These are phyloP conservation scores for Oxyria digyna DNA, from an alignment of 148 eudicot genomes.

Conservation along the genomic window DNA sequence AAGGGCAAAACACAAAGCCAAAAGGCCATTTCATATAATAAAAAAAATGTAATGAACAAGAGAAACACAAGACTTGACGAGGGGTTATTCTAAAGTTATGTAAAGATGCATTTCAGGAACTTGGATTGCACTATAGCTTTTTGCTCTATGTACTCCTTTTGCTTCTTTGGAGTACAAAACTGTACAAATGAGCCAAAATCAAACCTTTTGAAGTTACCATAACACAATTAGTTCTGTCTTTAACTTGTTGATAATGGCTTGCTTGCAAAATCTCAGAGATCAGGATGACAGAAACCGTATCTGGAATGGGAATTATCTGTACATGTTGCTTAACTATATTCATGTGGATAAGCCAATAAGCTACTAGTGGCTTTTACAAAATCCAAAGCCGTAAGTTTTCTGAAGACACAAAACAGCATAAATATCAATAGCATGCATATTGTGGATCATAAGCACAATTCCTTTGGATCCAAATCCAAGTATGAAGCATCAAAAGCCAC, in stretches of 20 bases:
- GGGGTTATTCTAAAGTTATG: background rate
- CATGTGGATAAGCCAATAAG: background rate
- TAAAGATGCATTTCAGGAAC: background rate
- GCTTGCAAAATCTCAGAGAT: background rate
- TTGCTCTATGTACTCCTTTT: background rate
- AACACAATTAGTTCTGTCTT: background rate
- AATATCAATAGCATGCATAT: background rate
- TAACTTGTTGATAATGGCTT: background rate
- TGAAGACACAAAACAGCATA: background rate
- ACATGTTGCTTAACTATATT: background rate
- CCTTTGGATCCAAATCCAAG: background rate
- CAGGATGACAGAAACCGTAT: constrained; percentile 2
- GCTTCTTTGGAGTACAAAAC: background rate
- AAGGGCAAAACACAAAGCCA: background rate
- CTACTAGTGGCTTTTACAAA: background rate
- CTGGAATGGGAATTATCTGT: background rate
- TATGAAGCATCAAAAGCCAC: background rate
- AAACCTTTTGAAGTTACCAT: background rate
- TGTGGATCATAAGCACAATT: background rate
- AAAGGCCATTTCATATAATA: background rate
- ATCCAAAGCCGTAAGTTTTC: background rate
- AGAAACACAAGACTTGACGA: background rate
- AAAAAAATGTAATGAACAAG: background rate
- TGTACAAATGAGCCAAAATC: background rate
- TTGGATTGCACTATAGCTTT: background rate